Evolutionary conservation across 2,329 filamentous ascomycete genomes (phyloP).

Genomic region (Neopestalotiopsis rosae): DNA sequence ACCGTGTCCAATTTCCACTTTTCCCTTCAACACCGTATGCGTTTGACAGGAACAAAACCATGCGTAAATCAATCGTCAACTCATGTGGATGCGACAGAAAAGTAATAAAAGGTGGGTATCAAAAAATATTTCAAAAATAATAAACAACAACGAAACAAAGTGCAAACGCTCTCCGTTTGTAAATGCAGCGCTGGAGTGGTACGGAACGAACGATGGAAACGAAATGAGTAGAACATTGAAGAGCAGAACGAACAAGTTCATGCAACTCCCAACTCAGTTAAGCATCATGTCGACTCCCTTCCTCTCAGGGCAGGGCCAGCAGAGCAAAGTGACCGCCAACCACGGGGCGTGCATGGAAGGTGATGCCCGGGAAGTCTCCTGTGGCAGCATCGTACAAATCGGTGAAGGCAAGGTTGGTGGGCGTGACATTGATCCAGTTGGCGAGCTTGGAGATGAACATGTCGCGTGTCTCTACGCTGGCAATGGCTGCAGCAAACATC

Average conservation of each 20-base stretch:
- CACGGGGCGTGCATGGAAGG: slow-evolving; percentile 81
- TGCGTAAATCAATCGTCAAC: background rate
- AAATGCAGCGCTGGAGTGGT: background rate
- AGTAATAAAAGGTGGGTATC: background rate
- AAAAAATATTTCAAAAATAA: background rate
- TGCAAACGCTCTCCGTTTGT: background rate
- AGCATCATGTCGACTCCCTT: background rate
- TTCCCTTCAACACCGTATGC: too few relatives aligned
- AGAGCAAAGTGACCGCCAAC: slow-evolving; percentile 82
- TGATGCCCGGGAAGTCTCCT: slow-evolving; percentile 68
- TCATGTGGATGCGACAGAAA: background rate
- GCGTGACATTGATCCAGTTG: slow-evolving; percentile 76
- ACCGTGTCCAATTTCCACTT: slow-evolving; percentile 1
- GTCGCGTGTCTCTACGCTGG: slow-evolving; percentile 61
- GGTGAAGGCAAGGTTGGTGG: slow-evolving; percentile 72
- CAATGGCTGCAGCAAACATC: slow-evolving; percentile 81
- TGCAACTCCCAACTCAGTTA: background rate
- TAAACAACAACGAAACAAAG: background rate
- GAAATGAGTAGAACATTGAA: background rate
- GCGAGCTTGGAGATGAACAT: slow-evolving; percentile 74
- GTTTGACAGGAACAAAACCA: background rate
- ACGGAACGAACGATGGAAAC: background rate
- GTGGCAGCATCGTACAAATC: slow-evolving; percentile 78
- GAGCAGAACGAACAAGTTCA: background rate
- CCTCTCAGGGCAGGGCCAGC: slow-evolving; percentile 60